Evolutionary conservation across 352 stramenopile species (phyloP), one percentile per base, ranked within the genome.

Genomic region (Globisporangium middletonii): DNA sequence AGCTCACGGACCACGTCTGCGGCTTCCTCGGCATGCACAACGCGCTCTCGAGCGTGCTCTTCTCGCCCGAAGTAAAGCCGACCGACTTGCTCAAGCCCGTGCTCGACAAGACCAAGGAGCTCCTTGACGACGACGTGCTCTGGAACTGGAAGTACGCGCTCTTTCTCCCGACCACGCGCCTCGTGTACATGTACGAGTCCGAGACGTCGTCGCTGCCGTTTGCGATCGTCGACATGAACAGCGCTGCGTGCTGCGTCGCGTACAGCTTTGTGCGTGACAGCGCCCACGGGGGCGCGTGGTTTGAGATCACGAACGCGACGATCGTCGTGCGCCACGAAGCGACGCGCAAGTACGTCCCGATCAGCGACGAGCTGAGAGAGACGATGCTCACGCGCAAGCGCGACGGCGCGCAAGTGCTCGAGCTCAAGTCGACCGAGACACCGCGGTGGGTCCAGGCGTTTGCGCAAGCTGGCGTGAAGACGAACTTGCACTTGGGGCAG

Each of bases 61-160:
- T 83, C n/a, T 69, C 73, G 2, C 48, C 62, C 2, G 74, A 79
- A 7, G 50, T 72, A 1, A 64, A 68, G 35, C 43, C 64, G 8
- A 71, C 59, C 23, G 46, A 65, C 4, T 35, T 82, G 0, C 50
- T 82, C 37, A 67, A 78, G 41, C 68, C 73, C 11, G 63, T 83
- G 13, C 59, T 65, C 12, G 61, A 64, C 23, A 86, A 79, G 52
- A 67, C 65, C 0, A 69, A 76, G 19, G 54, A 83, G 19, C 30
- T 72, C 9, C 42, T 77, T 3, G 71, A 73, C 8, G 63, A 81
- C 45, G 47, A 71, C 37, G 5, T 75, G n/a, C 59, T 88, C 11
- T 90, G 77, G 68, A 60, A 86, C 49, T 90, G 74, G 80, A 86
- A 86, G 42, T 90, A 88, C 57, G 84, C 68, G 15, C 54, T 90